Evolutionary conservation across 1,284 basidiomycete species (phyloP), one percentile per base, ranked within the genome.

Genomic region (Papiliotrema laurentii): DNA sequence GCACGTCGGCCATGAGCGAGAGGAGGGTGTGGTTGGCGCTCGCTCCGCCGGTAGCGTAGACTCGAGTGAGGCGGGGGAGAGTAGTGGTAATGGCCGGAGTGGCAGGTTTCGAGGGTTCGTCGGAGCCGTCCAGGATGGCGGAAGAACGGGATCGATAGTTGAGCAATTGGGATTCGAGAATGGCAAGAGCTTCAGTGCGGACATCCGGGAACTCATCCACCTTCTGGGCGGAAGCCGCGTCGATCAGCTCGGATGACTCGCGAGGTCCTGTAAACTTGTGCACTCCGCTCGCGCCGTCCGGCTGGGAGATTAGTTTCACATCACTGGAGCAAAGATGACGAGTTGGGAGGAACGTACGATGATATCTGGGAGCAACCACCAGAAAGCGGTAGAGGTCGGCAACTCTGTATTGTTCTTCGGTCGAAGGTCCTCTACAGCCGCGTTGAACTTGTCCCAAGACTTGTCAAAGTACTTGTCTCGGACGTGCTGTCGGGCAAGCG

Each of bases 91-190:
- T 39, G 69, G 45, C 45, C 6, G 56, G 43, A 1, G 56, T 50
- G 70, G 0, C 47, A 22, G 47, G 56, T 14, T 21, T 49, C 48
- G 22, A 46, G 4, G 54, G 45, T 5, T 16, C 24, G 28, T 38
- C n/a, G 85, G 81, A 37, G 82, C 82, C 51, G 79, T 80, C 72
- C 85, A 89, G 51, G 82, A 89, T 63, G 18, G 64, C 54, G 16
- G 56, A 51, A 9, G 64, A 62, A 16, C 69, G 59, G 11, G 63
- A 57, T 24, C 60, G 55, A 51, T 70, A 71, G 44, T 66, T 68
- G 49, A 92, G 76, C 66, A 92, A 81, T 64, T 93, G 89, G 0
- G 87, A 88, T 70, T 90, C 86, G 56, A 93, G 76, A 56, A 93
- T 87, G 5, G 87, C 84, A n/a, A 86, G 80, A 3, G 87, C 83